Evolutionary conservation across 306 rosid genomes (phyloP).

Genomic region (Vigna nakashimae): DNA sequence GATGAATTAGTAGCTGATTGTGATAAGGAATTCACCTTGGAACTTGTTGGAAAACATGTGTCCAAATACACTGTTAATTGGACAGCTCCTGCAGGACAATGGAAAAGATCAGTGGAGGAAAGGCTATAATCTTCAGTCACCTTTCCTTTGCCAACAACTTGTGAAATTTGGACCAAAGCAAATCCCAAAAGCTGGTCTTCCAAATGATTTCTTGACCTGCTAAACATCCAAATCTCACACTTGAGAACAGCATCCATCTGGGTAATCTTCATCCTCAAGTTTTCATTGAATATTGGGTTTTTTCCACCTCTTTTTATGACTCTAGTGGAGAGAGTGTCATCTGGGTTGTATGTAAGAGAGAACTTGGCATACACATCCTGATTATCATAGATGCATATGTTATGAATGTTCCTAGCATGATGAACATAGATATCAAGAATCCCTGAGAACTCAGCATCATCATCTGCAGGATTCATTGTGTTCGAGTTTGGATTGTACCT

Average conservation of each 20-base stretch:
- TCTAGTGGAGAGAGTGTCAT: conserved; percentile 76
- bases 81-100: conserved; percentile 95
- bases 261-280: conserved; percentile 68
- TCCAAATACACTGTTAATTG: conserved; percentile 65
- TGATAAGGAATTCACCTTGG: conserved; percentile 47
- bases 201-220: conserved; percentile 77
- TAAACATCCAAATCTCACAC: conserved; percentile 96
- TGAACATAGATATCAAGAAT: conserved; percentile 84
- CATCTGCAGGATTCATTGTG: conserved; percentile 61
- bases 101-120: conserved; percentile 95
- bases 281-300: conserved; percentile 82
- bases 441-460: conserved; percentile 62
- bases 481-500: conserved; percentile 62
- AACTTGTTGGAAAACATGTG: conserved; percentile 51
- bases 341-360: conserved; percentile 89
- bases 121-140: conserved; percentile 73
- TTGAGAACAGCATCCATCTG: conserved; percentile 84
- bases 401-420: conserved; percentile 90
- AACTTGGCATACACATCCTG: conserved; percentile 96
- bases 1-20: conserved; percentile 62
- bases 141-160: conserved; percentile 71
- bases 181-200: conserved; percentile 95
- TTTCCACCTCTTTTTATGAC: conserved; percentile 81
- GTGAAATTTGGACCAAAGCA: conserved; percentile 79
- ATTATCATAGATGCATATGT: conserved; percentile 90